Conservation (phyloP, 345 rosid genomes). For the Isatis tinctoria region DNA sequence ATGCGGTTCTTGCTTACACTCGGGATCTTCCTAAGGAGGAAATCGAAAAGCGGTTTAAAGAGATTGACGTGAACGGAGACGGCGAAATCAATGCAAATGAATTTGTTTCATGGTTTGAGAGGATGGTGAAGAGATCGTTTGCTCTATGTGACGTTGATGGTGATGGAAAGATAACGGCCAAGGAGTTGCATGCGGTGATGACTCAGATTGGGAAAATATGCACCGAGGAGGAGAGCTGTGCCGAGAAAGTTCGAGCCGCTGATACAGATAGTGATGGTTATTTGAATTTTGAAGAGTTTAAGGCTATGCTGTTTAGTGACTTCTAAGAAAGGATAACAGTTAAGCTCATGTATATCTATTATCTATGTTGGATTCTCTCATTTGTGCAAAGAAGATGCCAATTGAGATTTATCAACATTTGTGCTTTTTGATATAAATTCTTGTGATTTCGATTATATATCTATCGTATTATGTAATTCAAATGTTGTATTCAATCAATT, state of each 20-base stretch:
- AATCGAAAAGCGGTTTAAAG: not conserved
- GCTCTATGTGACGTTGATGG: not conserved
- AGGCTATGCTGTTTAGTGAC: conserved; percentile 6
- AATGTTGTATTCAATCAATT: too few species aligned
- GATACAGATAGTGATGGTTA: conserved; percentile 24
- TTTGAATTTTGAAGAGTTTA: conserved; percentile 8
- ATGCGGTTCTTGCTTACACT: too few species aligned
- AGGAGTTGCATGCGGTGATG: not conserved
- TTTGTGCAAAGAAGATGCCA: too few species aligned
- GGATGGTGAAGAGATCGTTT: too few species aligned
- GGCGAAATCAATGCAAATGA: not conserved
- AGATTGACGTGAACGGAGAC: not conserved
- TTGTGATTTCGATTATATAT: not conserved
- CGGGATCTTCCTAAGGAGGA: not conserved
- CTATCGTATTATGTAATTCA: not conserved
- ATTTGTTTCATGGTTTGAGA: not conserved
- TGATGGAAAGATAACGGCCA: too few species aligned
- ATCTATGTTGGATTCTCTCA: too few species aligned
- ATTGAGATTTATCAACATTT: too few species aligned
- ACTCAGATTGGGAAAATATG: not conserved
- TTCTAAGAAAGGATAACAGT: not conserved
- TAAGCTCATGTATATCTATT: not conserved
- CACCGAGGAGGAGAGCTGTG: not conserved
- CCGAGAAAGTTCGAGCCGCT: too few species aligned
- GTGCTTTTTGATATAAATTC: too few species aligned